Evolutionary conservation across 768 basidiomycete species (phyloP).

Genomic region (Sarcodon aspratus): DNA sequence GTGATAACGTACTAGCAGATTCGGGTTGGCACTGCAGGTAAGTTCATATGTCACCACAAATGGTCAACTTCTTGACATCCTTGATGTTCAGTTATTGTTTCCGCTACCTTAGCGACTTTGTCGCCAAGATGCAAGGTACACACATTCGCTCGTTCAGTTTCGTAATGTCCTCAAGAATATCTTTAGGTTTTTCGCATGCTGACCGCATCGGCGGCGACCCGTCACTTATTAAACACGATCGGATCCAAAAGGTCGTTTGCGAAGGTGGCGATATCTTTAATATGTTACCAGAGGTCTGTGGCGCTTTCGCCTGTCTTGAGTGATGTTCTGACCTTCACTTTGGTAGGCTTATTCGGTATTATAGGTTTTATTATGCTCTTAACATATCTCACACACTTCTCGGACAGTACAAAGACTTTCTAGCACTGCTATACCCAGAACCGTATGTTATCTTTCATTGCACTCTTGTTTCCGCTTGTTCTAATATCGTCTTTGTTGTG

Average conservation of each 20-base stretch:
- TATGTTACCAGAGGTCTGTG: slow-evolving; percentile 54
- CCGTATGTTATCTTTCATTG: slow-evolving; percentile 26
- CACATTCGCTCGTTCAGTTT: background rate
- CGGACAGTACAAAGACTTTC: slow-evolving; percentile 37
- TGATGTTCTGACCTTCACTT: background rate
- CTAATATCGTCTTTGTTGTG: slow-evolving; percentile 11
- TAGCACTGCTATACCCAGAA: slow-evolving; percentile 39
- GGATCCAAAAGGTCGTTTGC: slow-evolving; percentile 50
- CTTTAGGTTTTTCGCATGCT: slow-evolving; percentile 43
- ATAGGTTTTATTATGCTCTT: too few species aligned
- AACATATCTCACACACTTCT: too few species aligned
- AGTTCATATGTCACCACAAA: too few species aligned
- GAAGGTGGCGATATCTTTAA: slow-evolving; percentile 50
- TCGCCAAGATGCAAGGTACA: slow-evolving; percentile 36
- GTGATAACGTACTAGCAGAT: slow-evolving; percentile 40
- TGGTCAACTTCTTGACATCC: too few species aligned
- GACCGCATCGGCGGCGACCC: slow-evolving; percentile 41
- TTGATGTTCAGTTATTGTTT: slow-evolving; percentile 34
- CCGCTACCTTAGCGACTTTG: slow-evolving; percentile 43
- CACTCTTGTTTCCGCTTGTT: background rate
- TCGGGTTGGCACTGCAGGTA: slow-evolving; percentile 57
- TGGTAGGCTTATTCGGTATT: too few species aligned
- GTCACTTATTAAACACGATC: slow-evolving; percentile 32
- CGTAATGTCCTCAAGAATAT: background rate
- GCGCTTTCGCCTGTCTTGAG: background rate